Evolutionary conservation across 352 stramenopile genomes (phyloP).

Genomic region (Pythium inflatum): DNA sequence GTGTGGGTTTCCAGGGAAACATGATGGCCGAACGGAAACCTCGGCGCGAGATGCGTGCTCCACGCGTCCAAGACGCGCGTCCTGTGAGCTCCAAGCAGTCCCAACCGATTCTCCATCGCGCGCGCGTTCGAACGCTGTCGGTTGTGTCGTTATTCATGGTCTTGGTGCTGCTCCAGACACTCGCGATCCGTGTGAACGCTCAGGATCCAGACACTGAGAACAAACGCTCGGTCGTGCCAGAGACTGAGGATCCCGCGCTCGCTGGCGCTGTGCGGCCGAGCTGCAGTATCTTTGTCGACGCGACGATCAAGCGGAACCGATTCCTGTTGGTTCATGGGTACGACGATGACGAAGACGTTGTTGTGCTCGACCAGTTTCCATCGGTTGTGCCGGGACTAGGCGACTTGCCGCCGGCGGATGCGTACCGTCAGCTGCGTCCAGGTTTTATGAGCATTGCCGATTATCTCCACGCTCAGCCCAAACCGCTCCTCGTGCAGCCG

Average conservation of each 20-base stretch:
- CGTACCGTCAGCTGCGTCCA: conserved; percentile 50
- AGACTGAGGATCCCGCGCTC: conserved; percentile 13
- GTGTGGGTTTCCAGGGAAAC: conserved; percentile 6
- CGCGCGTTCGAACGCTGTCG: conserved; percentile 21
- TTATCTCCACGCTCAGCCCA: conserved; percentile 27
- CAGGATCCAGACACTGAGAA: conserved; percentile 13
- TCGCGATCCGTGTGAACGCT: conserved; percentile 7
- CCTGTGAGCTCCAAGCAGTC: neutral
- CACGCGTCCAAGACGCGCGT: neutral
- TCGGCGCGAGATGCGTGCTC: neutral
- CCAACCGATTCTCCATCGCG: neutral
- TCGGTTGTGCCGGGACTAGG: conserved; percentile 33
- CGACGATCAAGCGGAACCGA: conserved; percentile 39
- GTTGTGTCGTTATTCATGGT: conserved; percentile 4
- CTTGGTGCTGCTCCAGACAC: conserved; percentile 29
- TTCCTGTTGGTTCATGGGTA: conserved; percentile 61
- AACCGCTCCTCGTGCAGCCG: conserved; percentile 45
- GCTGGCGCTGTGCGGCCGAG: conserved; percentile 22
- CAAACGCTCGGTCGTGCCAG: neutral
- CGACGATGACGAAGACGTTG: conserved; percentile 47
- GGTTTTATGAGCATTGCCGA: conserved; percentile 52
- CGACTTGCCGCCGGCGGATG: conserved; percentile 31
- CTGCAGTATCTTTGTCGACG: conserved; percentile 66
- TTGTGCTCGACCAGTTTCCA: conserved; percentile 49
- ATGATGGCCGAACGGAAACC: conserved; percentile 19